Evolutionary conservation across 116 monocot genomes (phyloP).

Genomic region (Phalaenopsis hybrid): DNA sequence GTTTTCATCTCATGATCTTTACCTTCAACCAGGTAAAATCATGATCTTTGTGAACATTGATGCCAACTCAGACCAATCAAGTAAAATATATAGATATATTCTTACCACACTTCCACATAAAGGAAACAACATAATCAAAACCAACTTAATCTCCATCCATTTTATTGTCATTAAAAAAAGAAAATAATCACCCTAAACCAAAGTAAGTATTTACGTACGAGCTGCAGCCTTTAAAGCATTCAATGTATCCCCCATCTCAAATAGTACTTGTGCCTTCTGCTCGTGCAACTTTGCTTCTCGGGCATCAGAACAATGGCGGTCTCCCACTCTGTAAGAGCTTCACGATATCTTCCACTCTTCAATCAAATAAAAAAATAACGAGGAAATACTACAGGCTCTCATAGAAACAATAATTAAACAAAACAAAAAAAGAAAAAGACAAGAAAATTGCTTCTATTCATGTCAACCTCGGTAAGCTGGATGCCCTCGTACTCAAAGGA

Average conservation of each 20-base stretch:
- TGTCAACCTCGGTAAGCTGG: conserved; percentile 44
- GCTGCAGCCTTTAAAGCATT: conserved; percentile 60
- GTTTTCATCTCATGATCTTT: too few species aligned
- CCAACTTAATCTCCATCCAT: too few species aligned
- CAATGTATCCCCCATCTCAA: conserved; percentile 85
- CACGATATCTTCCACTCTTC: conserved; percentile 54
- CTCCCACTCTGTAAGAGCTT: conserved; percentile 82
- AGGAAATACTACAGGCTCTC: too few species aligned
- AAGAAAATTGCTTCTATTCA: background rate
- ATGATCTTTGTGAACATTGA: too few species aligned
- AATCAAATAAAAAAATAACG: background rate
- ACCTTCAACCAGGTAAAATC: too few species aligned
- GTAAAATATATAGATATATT: too few species aligned
- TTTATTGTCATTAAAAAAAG: background rate
- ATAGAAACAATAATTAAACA: too few species aligned
- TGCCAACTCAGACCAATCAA: too few species aligned
- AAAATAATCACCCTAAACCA: background rate
- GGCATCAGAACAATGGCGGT: conserved; percentile 59
- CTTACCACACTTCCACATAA: too few species aligned
- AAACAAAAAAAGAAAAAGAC: background rate
- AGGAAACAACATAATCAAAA: too few species aligned
- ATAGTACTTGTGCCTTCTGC: conserved; percentile 84
- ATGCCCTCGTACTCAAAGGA: conserved; percentile 47
- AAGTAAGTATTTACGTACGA: conserved; percentile 26
- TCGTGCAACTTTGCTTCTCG: conserved; percentile 67